phyloP scores from a whole-genome alignment of 495 filamentous ascomycete genomes.

The Penicillium odoratum region DNA sequence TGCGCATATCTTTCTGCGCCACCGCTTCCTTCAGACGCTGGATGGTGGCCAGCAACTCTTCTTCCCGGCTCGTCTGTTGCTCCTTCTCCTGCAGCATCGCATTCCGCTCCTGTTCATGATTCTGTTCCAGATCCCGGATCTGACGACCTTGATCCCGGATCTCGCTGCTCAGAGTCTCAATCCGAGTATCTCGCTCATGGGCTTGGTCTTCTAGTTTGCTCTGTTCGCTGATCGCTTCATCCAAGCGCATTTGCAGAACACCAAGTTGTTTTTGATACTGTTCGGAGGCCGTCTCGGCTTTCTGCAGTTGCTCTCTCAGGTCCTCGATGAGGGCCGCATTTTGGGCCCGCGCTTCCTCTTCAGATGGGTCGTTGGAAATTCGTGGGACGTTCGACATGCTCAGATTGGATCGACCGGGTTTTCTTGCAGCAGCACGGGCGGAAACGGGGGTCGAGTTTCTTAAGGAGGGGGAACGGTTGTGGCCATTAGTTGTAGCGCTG shows the following conservation, averaged over 20 bases:
- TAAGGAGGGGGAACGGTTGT: constrained; percentile 43
- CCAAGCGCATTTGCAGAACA: constrained; percentile 79
- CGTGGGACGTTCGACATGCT: constrained; percentile 57
- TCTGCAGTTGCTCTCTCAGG: constrained; percentile 74
- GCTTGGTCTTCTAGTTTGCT: constrained; percentile 78
- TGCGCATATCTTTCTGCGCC: constrained; percentile 63
- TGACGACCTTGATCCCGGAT: constrained; percentile 75
- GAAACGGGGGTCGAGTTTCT: constrained; percentile 61
- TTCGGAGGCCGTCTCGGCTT: constrained; percentile 75
- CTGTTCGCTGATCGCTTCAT: constrained; percentile 83
- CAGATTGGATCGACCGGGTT: constrained; percentile 56
- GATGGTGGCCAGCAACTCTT: constrained; percentile 85
- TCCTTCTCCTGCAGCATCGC: constrained; percentile 89
- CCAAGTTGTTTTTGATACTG: constrained; percentile 81
- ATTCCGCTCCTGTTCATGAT: constrained; percentile 86
- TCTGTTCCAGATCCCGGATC: constrained; percentile 82
- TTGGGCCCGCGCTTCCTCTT: constrained; percentile 66
- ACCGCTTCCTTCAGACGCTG: constrained; percentile 87
- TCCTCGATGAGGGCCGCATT: constrained; percentile 81
- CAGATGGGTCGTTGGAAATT: constrained; percentile 56
- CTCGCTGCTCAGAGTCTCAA: constrained; percentile 77
- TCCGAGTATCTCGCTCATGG: constrained; percentile 78
- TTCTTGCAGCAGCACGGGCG: constrained; percentile 65
- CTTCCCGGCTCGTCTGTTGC: constrained; percentile 76
- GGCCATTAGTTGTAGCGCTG: constrained; percentile 39